phyloP scores from a whole-genome alignment of 441 rosid genomes.

The Populus hybrid region DNA sequence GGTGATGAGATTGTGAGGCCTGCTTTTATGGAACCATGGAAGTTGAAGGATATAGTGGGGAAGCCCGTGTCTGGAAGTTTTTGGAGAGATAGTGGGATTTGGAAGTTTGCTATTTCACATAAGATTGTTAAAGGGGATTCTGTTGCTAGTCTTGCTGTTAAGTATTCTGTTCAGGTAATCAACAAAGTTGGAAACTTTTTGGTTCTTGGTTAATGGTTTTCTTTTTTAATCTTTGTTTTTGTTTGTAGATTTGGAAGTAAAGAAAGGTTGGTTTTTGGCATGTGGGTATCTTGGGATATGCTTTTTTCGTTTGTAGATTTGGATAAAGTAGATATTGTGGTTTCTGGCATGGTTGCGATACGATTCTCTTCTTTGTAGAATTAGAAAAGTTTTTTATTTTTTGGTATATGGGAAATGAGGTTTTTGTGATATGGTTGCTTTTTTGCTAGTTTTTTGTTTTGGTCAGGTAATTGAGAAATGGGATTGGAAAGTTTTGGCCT shows the following conservation, averaged over 20 bases:
- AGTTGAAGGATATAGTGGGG: slow-evolving; percentile 61
- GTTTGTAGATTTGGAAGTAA: neutral
- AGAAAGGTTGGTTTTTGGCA: neutral
- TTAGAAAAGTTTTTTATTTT: neutral
- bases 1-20: slow-evolving; percentile 43
- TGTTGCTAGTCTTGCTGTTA: slow-evolving; percentile 76
- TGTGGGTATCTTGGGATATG: neutral
- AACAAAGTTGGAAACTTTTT: neutral
- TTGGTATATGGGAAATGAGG: neutral
- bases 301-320: neutral
- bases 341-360: neutral
- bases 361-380: neutral
- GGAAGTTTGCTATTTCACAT: slow-evolving; percentile 81
- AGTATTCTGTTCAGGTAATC: slow-evolving; percentile 80
- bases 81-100: slow-evolving; percentile 75
- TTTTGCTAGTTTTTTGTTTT: neutral
- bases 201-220: neutral
- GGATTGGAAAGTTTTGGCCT: neutral
- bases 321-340: neutral
- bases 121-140: slow-evolving; percentile 60
- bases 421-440: neutral
- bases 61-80: slow-evolving; percentile 50
- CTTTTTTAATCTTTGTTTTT: neutral
- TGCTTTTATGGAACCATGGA: slow-evolving; percentile 67
- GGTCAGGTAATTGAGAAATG: neutral